phyloP scores from a whole-genome alignment of 1,284 basidiomycete species.

The Schizophyllum commune region DNA sequence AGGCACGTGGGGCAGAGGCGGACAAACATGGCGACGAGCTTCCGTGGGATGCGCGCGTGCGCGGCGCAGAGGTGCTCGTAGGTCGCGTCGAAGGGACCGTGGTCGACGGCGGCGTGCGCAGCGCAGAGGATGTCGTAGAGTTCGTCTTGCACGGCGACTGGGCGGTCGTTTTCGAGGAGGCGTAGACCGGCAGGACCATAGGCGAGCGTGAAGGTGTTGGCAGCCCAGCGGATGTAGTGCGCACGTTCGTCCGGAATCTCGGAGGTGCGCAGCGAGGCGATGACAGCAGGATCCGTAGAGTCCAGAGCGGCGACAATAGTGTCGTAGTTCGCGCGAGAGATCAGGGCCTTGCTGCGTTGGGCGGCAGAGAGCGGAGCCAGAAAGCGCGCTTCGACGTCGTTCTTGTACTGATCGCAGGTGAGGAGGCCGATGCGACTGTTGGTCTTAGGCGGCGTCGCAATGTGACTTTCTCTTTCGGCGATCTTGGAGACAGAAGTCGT shows the following conservation, averaged over 20 bases:
- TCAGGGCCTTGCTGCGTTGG: constrained; percentile 62
- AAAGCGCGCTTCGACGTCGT: constrained; percentile 48
- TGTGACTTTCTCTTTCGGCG: too few species aligned
- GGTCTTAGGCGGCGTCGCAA: not conserved
- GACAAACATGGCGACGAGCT: constrained; percentile 68
- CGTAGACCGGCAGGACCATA: constrained; percentile 22
- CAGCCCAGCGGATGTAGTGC: constrained; percentile 75
- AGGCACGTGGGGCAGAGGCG: constrained; percentile 66
- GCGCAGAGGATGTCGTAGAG: constrained; percentile 70
- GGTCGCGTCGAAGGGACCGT: constrained; percentile 75
- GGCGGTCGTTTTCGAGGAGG: constrained; percentile 56
- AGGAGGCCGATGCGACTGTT: constrained; percentile 34
- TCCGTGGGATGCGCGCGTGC: constrained; percentile 78
- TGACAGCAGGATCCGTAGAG: constrained; percentile 39
- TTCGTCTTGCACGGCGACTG: constrained; percentile 67
- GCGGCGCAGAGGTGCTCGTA: constrained; percentile 48
- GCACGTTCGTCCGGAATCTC: constrained; percentile 39
- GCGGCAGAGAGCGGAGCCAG: constrained; percentile 38
- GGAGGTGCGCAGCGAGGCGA: constrained; percentile 42
- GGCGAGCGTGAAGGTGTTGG: constrained; percentile 64
- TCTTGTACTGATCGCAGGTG: constrained; percentile 46
- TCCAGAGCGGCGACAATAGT: constrained; percentile 59
- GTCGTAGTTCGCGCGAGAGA: constrained; percentile 62
- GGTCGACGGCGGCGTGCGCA: constrained; percentile 57
- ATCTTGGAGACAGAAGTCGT: too few species aligned